Evolutionary conservation across 176 grass and related monocot genomes (phyloP), one percentile per base, ranked within the genome.

Genomic region (Oryza coarctata): DNA sequence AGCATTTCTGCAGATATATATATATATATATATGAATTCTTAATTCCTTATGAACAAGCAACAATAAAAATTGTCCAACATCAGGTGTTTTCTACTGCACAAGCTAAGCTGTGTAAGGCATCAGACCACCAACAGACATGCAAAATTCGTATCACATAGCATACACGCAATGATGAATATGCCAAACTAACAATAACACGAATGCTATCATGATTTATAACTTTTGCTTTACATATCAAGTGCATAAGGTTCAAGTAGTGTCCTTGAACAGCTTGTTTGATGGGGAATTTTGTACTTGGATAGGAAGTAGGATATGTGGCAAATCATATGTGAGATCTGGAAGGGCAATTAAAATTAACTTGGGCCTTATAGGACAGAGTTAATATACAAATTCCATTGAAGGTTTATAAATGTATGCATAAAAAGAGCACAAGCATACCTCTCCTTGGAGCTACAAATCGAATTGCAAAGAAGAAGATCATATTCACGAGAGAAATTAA

Each of bases 401-500:
- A 35, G 29, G 65, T 30, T 72, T 77, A 20, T 35, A 9, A 23
- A 80, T 23, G 22, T 9, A 73, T 65, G 57, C 71, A 60, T 30
- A 66, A 72, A 52, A 26, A 63, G 58, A 65, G 41, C 32, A 57
- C 3, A 34, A 76, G 9, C 35, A 73, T 93, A 98, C 95, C 92
- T 91, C 79, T 85, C 89, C 73, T 88, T 83, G 92, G 84, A 91
- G 82, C 38, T 88, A 70, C 55, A 80, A 94, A 91, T 39, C 78
- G 88, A 84, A 98, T 86, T 69, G 81, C 74, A 62, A 94, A 86
- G 79, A 93, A 93, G 38, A 94, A 63, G 30, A 93, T 65, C 82
- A 98, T 90, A 91, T 98, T 91, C 72, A 88, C 70, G 3, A 98
- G 88, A 83, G 82, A 94, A 74, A 94, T 86, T 84, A 98, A 86